A percentile compares a stretch with the other conserved stretches of the same genome.
phyloP scores from a whole-genome alignment of 2,329 filamentous ascomycete species.

The Cladophialophora yegresii region DNA sequence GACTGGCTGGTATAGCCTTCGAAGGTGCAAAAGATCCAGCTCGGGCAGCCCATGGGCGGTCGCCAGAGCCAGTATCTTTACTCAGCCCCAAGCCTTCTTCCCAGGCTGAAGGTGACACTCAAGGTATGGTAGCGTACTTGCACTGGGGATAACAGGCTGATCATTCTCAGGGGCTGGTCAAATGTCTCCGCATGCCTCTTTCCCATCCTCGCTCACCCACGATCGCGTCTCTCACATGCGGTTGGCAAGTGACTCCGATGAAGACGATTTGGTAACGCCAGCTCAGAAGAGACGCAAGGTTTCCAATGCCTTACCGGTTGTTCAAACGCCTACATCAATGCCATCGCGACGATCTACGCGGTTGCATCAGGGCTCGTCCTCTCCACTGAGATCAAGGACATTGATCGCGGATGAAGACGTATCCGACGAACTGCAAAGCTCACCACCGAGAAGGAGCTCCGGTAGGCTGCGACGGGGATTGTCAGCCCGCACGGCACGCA shows the following conservation, averaged over 20 bases:
- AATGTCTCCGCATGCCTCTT: not conserved
- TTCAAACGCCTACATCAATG: not conserved
- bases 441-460: constrained; percentile 14
- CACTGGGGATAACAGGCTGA: not conserved
- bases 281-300: constrained; percentile 31
- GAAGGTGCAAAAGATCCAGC: constrained; percentile 21
- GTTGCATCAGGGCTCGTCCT: constrained; percentile 12
- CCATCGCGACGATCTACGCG: constrained; percentile 17
- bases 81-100: constrained; percentile 35
- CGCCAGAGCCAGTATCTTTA: constrained; percentile 4
- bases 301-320: not conserved
- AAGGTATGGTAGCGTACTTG: constrained; percentile 8
- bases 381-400: not conserved
- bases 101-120: constrained; percentile 18
- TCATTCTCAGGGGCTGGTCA: not conserved
- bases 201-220: constrained; percentile 17
- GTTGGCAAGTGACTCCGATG: constrained; percentile 20
- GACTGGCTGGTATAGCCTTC: constrained; percentile 43
- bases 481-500: not conserved
- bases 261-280: constrained; percentile 32
- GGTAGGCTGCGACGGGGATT: constrained; percentile 16
- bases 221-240: constrained; percentile 3
- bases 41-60: constrained; percentile 21
- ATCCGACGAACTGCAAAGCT: not conserved
- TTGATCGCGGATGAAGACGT: not conserved